phyloP scores from a whole-genome alignment of 2,329 filamentous ascomycete species.

The Ustulina deusta region DNA sequence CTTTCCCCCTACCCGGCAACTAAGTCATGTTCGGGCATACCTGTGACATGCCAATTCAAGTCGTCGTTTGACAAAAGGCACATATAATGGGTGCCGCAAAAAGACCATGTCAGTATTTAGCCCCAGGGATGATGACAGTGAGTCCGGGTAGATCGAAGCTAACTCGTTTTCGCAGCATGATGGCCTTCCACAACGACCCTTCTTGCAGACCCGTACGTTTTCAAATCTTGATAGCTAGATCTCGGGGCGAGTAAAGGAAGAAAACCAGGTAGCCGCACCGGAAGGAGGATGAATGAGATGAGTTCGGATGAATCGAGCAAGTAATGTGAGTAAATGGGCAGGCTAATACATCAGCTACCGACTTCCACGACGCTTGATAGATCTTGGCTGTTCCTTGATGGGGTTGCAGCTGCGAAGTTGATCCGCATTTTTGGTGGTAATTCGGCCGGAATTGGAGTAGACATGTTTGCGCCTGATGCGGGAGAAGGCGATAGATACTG shows the following conservation, averaged over 20 bases:
- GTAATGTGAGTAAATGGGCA: too few species aligned
- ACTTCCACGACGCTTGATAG: neutral
- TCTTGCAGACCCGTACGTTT: neutral
- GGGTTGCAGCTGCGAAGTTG: neutral
- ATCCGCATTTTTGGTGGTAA: too few species aligned
- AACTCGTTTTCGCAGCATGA: neutral
- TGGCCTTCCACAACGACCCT: neutral
- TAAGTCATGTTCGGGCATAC: neutral
- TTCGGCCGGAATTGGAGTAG: neutral
- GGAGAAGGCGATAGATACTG: neutral
- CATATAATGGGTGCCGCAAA: neutral
- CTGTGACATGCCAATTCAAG: neutral
- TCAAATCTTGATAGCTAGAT: too few species aligned
- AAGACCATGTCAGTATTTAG: conserved; percentile 1
- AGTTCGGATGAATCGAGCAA: neutral
- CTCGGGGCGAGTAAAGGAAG: neutral
- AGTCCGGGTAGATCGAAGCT: neutral
- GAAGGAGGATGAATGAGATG: neutral
- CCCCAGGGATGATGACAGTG: neutral
- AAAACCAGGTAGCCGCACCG: too few species aligned
- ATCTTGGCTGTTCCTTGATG: neutral
- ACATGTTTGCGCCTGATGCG: neutral
- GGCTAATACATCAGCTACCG: neutral
- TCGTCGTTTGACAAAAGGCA: neutral
- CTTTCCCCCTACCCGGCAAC: neutral